Conservation (phyloP, 192 early-diverging fungal species). For the Radiomyces spectabilis region DNA sequence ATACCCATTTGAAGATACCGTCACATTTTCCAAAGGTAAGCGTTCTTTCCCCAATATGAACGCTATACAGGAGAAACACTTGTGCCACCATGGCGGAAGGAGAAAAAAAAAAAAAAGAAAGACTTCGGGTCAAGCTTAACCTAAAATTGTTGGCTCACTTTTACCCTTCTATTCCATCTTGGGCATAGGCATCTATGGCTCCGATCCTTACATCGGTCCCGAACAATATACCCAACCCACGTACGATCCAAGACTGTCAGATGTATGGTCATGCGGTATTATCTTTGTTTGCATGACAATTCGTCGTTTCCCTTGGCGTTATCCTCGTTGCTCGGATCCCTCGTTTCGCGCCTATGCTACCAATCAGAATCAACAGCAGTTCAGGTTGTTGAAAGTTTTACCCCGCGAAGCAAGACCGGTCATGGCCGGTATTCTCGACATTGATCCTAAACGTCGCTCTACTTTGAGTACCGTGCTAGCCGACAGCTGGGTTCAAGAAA, state of each 20-base stretch:
- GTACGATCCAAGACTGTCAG: slow-evolving; percentile 77
- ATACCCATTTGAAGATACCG: slow-evolving; percentile 65
- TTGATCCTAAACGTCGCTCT: slow-evolving; percentile 47
- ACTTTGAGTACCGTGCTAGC: slow-evolving; percentile 61
- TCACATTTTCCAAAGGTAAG: slow-evolving; percentile 34
- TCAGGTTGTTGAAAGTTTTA: slow-evolving; percentile 51
- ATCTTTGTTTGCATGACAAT: slow-evolving; percentile 74
- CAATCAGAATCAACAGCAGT: slow-evolving; percentile 36
- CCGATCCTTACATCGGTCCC: slow-evolving; percentile 94
- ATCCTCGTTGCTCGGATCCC: slow-evolving; percentile 44
- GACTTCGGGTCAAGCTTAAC: no score
- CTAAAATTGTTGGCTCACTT: no score
- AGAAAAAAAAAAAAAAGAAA: no score
- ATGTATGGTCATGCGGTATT: slow-evolving; percentile 88
- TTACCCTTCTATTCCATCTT: slow-evolving; percentile 32
- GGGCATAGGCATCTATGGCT: slow-evolving; percentile 69
- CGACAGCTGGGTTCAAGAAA: slow-evolving; percentile 66
- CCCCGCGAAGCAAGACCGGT: slow-evolving; percentile 51
- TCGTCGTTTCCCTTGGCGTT: slow-evolving; percentile 62
- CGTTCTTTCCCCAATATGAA: slow-evolving; percentile 7
- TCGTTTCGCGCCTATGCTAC: slow-evolving; percentile 48
- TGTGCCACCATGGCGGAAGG: no score
- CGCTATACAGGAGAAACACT: no score
- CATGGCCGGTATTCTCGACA: slow-evolving; percentile 58
- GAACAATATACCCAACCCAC: slow-evolving; percentile 63